phyloP scores from a whole-genome alignment of 2,329 filamentous ascomycete species.

The Coniochaeta pulveracea region DNA sequence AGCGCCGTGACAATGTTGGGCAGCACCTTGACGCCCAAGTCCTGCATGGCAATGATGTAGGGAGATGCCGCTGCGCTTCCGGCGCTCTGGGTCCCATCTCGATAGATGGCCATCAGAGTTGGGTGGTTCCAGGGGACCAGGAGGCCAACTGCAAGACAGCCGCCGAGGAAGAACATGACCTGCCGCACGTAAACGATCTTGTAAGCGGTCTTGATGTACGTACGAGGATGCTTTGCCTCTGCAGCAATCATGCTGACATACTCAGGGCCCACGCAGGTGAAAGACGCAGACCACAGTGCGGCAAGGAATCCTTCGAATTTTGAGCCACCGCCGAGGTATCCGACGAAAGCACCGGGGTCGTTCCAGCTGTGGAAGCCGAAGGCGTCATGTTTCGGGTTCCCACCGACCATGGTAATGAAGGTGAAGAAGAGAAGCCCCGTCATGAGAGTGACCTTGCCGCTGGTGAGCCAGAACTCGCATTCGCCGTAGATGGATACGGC shows the following conservation, averaged over 20 bases:
- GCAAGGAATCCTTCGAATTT: conserved; percentile 48
- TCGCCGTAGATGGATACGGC: conserved; percentile 30
- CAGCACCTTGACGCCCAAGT: conserved; percentile 38
- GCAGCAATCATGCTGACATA: conserved; percentile 40
- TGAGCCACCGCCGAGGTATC: conserved; percentile 37
- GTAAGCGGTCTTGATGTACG: conserved; percentile 49
- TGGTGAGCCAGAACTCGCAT: conserved; percentile 32
- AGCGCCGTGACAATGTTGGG: conserved; percentile 52
- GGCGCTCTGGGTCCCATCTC: conserved; percentile 35
- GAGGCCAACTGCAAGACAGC: conserved; percentile 51
- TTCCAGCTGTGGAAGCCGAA: conserved; percentile 27
- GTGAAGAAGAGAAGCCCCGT: conserved; percentile 22
- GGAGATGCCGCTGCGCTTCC: conserved; percentile 42
- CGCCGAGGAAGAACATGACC: conserved; percentile 54
- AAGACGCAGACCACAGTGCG: conserved; percentile 49
- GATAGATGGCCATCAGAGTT: conserved; percentile 38
- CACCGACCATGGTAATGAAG: conserved; percentile 31
- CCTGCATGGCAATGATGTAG: conserved; percentile 44
- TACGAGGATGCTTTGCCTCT: conserved; percentile 46
- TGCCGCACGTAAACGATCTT: conserved; percentile 58
- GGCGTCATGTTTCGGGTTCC: conserved; percentile 25
- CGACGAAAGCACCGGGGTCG: conserved; percentile 40
- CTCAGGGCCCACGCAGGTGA: conserved; percentile 34
- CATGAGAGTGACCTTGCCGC: conserved; percentile 24
- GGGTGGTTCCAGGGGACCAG: conserved; percentile 48